Percentiles rank a stretch among this genome's conserved stretches.
These are phyloP conservation scores for Maudiozyma barnettii DNA, from an alignment of 805 yeast genomes.

Conservation along the genomic window DNA sequence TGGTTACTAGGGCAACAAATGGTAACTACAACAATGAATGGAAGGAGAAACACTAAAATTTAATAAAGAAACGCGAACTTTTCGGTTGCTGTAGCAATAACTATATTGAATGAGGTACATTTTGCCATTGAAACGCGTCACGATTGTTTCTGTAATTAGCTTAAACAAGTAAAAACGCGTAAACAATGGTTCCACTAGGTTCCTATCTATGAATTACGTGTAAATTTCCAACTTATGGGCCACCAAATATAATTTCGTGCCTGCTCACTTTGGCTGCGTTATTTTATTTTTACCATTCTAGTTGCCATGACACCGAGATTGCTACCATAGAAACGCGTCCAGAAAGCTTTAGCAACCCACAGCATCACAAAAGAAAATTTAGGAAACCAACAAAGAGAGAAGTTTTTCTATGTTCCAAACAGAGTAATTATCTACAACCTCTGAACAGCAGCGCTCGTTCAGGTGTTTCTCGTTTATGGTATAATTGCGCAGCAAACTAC, in stretches of 20 bases:
- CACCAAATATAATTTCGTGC: not conserved
- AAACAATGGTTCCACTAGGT: not conserved
- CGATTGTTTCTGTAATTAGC: not conserved
- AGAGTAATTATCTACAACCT: too few relatives aligned
- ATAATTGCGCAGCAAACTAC: too few relatives aligned
- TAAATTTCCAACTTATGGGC: too few relatives aligned
- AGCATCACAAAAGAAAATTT: not conserved
- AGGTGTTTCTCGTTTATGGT: too few relatives aligned
- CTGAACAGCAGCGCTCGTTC: too few relatives aligned
- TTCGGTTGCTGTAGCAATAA: too few relatives aligned
- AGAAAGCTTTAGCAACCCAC: not conserved
- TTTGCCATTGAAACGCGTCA: not conserved
- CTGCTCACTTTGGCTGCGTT: not conserved
- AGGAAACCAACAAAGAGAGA: not conserved
- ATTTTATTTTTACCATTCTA: not conserved
- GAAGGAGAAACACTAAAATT: not conserved
- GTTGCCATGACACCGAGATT: not conserved
- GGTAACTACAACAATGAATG: not conserved
- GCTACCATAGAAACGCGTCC: slow-evolving; percentile 1
- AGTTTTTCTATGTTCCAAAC: not conserved
- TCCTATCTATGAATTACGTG: too few relatives aligned
- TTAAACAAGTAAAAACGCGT: not conserved
- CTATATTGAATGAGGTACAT: too few relatives aligned
- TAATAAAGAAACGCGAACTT: not conserved
- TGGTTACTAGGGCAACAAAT: not conserved